Evolutionary conservation across 495 filamentous ascomycete genomes (phyloP).

Genomic region (Amorphotheca resinae): DNA sequence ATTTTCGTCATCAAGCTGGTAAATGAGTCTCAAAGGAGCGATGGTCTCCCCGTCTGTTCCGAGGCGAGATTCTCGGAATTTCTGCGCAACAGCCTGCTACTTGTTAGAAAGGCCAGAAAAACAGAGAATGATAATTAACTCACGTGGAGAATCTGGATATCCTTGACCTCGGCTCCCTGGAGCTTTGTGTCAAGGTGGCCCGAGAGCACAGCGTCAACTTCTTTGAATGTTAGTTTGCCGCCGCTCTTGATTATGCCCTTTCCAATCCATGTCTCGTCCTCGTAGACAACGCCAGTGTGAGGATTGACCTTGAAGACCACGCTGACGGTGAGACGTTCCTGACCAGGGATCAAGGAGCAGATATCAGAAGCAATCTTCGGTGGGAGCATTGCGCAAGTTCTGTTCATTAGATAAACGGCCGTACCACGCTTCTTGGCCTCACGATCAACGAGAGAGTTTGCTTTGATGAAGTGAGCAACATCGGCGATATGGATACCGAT

Average conservation of each 20-base stretch:
- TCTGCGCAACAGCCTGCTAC: slow-evolving; percentile 52
- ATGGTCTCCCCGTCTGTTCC: slow-evolving; percentile 65
- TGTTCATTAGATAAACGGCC: slow-evolving; percentile 84
- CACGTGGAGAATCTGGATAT: slow-evolving; percentile 58
- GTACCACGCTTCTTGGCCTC: slow-evolving; percentile 98
- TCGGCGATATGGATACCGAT: slow-evolving; percentile 94
- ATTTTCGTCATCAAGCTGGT: slow-evolving; percentile 97
- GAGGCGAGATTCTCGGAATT: slow-evolving; percentile 78
- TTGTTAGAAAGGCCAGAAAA: slow-evolving; percentile 21
- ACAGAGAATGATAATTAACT: slow-evolving; percentile 2
- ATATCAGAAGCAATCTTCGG: slow-evolving; percentile 72
- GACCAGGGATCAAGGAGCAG: slow-evolving; percentile 71
- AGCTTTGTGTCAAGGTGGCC: slow-evolving; percentile 45
- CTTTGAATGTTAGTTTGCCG: slow-evolving; percentile 69
- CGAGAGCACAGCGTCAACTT: slow-evolving; percentile 68
- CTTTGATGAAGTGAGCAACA: slow-evolving; percentile 93
- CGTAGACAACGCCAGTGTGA: slow-evolving; percentile 59
- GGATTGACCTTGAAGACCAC: slow-evolving; percentile 82
- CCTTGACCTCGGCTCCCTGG: slow-evolving; percentile 48
- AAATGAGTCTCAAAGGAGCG: slow-evolving; percentile 73
- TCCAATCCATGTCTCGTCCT: slow-evolving; percentile 84
- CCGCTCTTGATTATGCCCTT: slow-evolving; percentile 87
- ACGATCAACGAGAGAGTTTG: slow-evolving; percentile 88
- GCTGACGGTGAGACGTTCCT: slow-evolving; percentile 84
- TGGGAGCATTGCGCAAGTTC: slow-evolving; percentile 83